Evolutionary conservation across 2,329 filamentous ascomycete species (phyloP).

Genomic region (Pezicula neosporulosa): DNA sequence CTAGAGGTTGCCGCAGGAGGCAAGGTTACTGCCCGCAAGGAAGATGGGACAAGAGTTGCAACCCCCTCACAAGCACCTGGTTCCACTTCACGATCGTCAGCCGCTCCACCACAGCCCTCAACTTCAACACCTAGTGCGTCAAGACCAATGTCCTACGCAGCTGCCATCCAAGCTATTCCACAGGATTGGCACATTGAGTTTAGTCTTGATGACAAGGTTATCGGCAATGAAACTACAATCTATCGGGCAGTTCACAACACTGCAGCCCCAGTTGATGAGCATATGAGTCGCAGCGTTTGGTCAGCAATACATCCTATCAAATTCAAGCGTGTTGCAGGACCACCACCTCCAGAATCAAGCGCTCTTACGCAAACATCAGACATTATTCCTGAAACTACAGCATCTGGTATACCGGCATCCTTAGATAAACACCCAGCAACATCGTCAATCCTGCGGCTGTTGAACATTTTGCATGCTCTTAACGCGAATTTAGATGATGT

Average conservation of each 20-base stretch:
- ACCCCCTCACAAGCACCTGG: constrained; percentile 67
- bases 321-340: constrained; percentile 81
- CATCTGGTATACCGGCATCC: constrained; percentile 68
- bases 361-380: constrained; percentile 54
- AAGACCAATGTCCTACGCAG: constrained; percentile 76
- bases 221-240: constrained; percentile 90
- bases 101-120: constrained; percentile 33
- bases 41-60: constrained; percentile 82
- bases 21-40: constrained; percentile 85
- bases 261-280: constrained; percentile 58
- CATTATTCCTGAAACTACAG: constrained; percentile 46
- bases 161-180: constrained; percentile 73
- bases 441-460: constrained; percentile 78
- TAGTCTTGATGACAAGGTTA: constrained; percentile 76
- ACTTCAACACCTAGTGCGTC: constrained; percentile 44
- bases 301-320: constrained; percentile 87
- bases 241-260: constrained; percentile 80
- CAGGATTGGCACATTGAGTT: constrained; percentile 99
- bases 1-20: constrained; percentile 84
- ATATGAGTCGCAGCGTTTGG: constrained; percentile 77
- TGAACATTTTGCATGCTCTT: constrained; percentile 87
- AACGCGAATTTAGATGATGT: constrained; percentile 94
- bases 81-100: constrained; percentile 37
- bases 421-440: constrained; percentile 81
- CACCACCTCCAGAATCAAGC: constrained; percentile 69